These are phyloP conservation scores for Leccinum glutinopallens DNA, from an alignment of 1,284 basidiomycete species.

Conservation along the genomic window DNA sequence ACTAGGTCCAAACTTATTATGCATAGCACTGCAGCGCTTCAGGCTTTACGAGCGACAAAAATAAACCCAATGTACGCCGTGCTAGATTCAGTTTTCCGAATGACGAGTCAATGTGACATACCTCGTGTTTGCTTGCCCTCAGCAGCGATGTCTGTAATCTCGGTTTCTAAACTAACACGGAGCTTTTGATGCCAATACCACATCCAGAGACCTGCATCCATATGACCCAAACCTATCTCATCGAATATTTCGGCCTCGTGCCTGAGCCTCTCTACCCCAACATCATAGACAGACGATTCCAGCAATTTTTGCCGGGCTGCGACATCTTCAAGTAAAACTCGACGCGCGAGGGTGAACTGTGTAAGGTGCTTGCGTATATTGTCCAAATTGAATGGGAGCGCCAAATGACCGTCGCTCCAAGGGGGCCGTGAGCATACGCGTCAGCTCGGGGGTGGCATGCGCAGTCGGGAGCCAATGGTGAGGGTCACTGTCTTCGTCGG, in stretches of 20 bases:
- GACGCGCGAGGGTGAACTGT: conserved; percentile 61
- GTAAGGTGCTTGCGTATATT: conserved; percentile 69
- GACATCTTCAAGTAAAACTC: conserved; percentile 64
- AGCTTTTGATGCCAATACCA: conserved; percentile 84
- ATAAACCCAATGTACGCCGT: conserved; percentile 49
- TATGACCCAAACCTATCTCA: conserved; percentile 55
- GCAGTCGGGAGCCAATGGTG: too few relatives aligned
- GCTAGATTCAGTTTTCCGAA: background rate
- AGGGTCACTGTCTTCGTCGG: too few relatives aligned
- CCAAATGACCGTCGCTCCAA: too few relatives aligned
- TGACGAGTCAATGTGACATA: conserved; percentile 13
- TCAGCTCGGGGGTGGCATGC: too few relatives aligned
- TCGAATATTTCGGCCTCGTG: conserved; percentile 66
- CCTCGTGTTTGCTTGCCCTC: conserved; percentile 37
- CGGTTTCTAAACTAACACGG: conserved; percentile 48
- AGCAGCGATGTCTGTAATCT: conserved; percentile 55
- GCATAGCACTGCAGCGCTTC: conserved; percentile 56
- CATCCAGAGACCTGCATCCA: conserved; percentile 73
- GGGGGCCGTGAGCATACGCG: too few relatives aligned
- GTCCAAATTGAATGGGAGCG: conserved; percentile 72
- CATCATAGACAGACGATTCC: conserved; percentile 77
- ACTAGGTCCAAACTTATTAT: too few relatives aligned
- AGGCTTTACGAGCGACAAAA: conserved; percentile 75
- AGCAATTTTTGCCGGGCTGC: conserved; percentile 81
- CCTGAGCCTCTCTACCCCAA: conserved; percentile 73